Conservation (phyloP, 495 filamentous ascomycete species). For the Viridothelium virens region DNA sequence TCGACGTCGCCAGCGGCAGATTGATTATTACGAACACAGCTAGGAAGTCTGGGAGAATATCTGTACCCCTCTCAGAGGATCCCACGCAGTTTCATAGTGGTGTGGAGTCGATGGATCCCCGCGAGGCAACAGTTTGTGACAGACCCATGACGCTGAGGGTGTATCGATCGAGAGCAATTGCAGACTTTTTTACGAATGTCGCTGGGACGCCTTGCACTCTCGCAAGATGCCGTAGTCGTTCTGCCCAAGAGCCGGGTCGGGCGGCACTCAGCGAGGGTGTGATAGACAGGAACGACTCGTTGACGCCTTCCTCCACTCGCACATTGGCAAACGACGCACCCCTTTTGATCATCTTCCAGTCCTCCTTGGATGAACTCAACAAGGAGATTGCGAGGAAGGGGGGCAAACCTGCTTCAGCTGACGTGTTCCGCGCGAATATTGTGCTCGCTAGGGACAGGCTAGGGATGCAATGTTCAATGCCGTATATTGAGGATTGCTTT, state of each 20-base stretch:
- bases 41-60: conserved; percentile 41
- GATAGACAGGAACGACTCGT: not conserved
- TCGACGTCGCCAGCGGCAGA: conserved; percentile 54
- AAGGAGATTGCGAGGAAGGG: conserved; percentile 53
- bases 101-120: conserved; percentile 23
- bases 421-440: conserved; percentile 80
- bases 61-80: conserved; percentile 56
- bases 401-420: conserved; percentile 52
- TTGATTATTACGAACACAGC: conserved; percentile 42
- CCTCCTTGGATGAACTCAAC: conserved; percentile 73
- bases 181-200: conserved; percentile 63
- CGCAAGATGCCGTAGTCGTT: conserved; percentile 55
- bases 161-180: conserved; percentile 56
- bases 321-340: conserved; percentile 87
- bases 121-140: conserved; percentile 65
- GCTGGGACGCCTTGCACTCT: conserved; percentile 71
- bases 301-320: conserved; percentile 45
- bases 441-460: conserved; percentile 46
- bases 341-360: conserved; percentile 72
- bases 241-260: conserved; percentile 47
- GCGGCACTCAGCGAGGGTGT: conserved; percentile 40
- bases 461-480: conserved; percentile 40
- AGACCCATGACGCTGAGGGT: conserved; percentile 61
- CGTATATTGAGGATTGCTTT: conserved; percentile 58
- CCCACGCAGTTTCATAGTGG: conserved; percentile 42